Conservation (phyloP, 495 filamentous ascomycete species). For the Aspergillus carlsbadensis region DNA sequence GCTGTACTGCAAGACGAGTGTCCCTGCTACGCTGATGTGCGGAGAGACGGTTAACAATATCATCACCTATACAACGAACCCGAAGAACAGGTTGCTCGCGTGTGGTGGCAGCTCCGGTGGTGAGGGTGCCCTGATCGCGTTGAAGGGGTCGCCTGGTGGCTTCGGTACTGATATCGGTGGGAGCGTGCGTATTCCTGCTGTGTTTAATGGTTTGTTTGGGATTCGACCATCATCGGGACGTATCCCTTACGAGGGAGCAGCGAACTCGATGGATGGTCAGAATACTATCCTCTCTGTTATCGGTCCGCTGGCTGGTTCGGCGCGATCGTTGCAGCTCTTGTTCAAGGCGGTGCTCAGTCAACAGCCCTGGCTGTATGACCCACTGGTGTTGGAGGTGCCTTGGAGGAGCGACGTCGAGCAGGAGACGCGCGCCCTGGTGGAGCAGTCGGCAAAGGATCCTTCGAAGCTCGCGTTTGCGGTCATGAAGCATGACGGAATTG, state of each 20-base stretch:
- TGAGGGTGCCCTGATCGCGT: slow-evolving; percentile 56
- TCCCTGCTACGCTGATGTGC: slow-evolving; percentile 60
- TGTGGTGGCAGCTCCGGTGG: slow-evolving; percentile 62
- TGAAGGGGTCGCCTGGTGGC: slow-evolving; percentile 54
- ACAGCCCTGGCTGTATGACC: slow-evolving; percentile 66
- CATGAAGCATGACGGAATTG: slow-evolving; percentile 48
- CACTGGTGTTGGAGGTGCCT: slow-evolving; percentile 58
- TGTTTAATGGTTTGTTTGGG: slow-evolving; percentile 63
- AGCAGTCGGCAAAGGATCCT: slow-evolving; percentile 23
- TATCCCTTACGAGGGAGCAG: slow-evolving; percentile 44
- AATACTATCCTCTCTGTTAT: slow-evolving; percentile 56
- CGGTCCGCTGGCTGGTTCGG: slow-evolving; percentile 53
- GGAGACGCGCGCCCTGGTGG: slow-evolving; percentile 42
- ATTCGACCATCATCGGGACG: slow-evolving; percentile 46
- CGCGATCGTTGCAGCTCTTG: slow-evolving; percentile 49
- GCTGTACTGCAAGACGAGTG: slow-evolving; percentile 65
- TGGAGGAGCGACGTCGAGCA: slow-evolving; percentile 58
- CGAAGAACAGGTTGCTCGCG: slow-evolving; percentile 46
- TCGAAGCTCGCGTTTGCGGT: slow-evolving; percentile 53
- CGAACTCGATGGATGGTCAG: slow-evolving; percentile 59
- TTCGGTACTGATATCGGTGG: slow-evolving; percentile 75
- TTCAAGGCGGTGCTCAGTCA: slow-evolving; percentile 54
- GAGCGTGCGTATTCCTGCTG: slow-evolving; percentile 64
- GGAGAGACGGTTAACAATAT: slow-evolving; percentile 60
- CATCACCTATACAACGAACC: slow-evolving; percentile 51